Conservation (phyloP, 2,329 filamentous ascomycete species). For the Stromatinia cepivora region DNA sequence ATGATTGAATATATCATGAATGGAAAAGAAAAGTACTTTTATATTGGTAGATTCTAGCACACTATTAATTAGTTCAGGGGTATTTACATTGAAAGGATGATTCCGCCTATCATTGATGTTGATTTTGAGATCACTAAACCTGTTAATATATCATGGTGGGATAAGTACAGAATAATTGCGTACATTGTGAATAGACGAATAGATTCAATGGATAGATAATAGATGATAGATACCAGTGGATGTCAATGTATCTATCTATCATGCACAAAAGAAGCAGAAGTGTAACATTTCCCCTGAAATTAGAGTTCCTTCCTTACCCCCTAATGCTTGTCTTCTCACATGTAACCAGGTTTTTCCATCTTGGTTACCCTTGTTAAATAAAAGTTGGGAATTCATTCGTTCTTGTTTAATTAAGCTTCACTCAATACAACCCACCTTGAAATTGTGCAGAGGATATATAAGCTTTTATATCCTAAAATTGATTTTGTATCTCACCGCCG, state of each 20-base stretch:
- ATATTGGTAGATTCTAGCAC: not conserved
- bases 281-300: slow-evolving; percentile 15
- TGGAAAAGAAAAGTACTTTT: no score
- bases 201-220: not conserved
- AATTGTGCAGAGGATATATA: not conserved
- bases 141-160: not conserved
- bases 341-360: not conserved
- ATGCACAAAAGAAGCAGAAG: not conserved
- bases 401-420: not conserved
- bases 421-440: not conserved
- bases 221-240: no score
- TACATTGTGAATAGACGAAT: not conserved
- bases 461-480: no score
- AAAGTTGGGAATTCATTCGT: not conserved
- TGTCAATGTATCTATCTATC: not conserved
- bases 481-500: no score
- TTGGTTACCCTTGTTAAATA: not conserved
- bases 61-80: slow-evolving; percentile 1
- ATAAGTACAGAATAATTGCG: no score
- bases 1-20: not conserved
- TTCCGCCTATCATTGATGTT: not conserved
- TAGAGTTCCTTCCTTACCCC: not conserved
- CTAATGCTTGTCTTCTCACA: not conserved
- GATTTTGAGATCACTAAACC: not conserved
- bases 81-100: not conserved